phyloP scores from a whole-genome alignment of 2,329 filamentous ascomycete genomes.

The Neopestalotiopsis sp. region DNA sequence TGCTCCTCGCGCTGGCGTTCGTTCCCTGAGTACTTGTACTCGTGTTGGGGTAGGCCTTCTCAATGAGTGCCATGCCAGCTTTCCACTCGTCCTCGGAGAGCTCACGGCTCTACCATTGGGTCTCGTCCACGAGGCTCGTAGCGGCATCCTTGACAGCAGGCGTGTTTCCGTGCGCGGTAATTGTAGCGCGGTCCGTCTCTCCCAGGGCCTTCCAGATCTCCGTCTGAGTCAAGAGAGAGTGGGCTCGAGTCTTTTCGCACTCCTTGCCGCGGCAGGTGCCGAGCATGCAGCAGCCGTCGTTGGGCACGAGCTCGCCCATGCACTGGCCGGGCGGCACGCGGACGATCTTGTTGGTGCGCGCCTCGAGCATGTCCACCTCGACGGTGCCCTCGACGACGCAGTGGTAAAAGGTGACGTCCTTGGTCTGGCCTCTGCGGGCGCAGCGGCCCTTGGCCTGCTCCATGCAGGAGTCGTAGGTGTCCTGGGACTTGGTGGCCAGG shows the following conservation, averaged over 20 bases:
- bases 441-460: slow-evolving; percentile 46
- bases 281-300: neutral
- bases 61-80: too few relatives aligned
- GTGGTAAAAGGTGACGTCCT: slow-evolving; percentile 44
- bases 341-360: slow-evolving; percentile 26
- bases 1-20: too few relatives aligned
- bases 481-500: slow-evolving; percentile 34
- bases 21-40: too few relatives aligned
- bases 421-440: slow-evolving; percentile 44
- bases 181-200: slow-evolving; percentile 32
- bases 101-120: too few relatives aligned
- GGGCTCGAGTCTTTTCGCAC: slow-evolving; percentile 18
- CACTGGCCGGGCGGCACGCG: slow-evolving; percentile 21
- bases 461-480: slow-evolving; percentile 40
- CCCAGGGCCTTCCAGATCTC: slow-evolving; percentile 34
- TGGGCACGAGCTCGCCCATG: slow-evolving; percentile 20
- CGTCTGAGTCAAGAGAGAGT: slow-evolving; percentile 21
- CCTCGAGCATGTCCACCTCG: slow-evolving; percentile 45
- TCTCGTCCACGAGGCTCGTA: too few relatives aligned
- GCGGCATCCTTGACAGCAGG: neutral
- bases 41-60: too few relatives aligned
- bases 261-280: neutral
- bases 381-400: slow-evolving; percentile 43
- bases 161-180: slow-evolving; percentile 21
- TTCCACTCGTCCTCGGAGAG: neutral